A percentile compares a stretch with the other conserved stretches of the same genome.
Evolutionary conservation across 208 protist genomes (phyloP).

Genomic region (Trypanosoma lewisi): DNA sequence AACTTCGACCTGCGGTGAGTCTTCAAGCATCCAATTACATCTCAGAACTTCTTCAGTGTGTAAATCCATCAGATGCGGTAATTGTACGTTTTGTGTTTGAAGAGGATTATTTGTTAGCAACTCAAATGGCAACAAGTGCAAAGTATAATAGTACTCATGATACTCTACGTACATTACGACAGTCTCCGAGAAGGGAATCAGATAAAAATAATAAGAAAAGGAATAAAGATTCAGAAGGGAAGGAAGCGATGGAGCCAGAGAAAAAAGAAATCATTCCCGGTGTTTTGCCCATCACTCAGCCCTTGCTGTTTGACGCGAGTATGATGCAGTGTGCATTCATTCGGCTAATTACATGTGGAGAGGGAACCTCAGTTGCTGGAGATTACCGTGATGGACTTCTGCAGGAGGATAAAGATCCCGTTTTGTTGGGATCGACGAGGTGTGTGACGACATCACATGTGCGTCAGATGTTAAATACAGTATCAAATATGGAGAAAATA

Average conservation of each 20-base stretch:
- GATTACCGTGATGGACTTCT: constrained; percentile 9
- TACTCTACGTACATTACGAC: too few species aligned
- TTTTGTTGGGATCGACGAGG: constrained; percentile 13
- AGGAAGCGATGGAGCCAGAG: background rate
- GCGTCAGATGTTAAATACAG: constrained; percentile 24
- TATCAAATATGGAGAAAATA: constrained; percentile 15
- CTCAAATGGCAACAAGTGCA: background rate
- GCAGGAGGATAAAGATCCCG: background rate
- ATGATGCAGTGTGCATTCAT: constrained; percentile 26
- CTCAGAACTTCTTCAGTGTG: constrained; percentile 4
- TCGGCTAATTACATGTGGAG: constrained; percentile 19
- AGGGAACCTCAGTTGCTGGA: background rate
- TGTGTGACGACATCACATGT: constrained; percentile 12
- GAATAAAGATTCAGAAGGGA: background rate
- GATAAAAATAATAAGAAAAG: too few species aligned
- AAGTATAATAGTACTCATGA: too few species aligned
- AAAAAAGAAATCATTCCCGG: constrained; percentile 14
- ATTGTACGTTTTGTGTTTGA: constrained; percentile 38
- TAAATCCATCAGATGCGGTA: constrained; percentile 10
- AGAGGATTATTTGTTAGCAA: constrained; percentile 7
- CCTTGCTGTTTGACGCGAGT: constrained; percentile 24
- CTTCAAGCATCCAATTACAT: constrained; percentile 21
- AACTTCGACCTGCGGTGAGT: constrained; percentile 32
- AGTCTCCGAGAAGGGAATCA: too few species aligned
- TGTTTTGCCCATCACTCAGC: background rate